Conservation (phyloP, 208 protist genomes). For the Herpetomonas samuelpessoai region DNA sequence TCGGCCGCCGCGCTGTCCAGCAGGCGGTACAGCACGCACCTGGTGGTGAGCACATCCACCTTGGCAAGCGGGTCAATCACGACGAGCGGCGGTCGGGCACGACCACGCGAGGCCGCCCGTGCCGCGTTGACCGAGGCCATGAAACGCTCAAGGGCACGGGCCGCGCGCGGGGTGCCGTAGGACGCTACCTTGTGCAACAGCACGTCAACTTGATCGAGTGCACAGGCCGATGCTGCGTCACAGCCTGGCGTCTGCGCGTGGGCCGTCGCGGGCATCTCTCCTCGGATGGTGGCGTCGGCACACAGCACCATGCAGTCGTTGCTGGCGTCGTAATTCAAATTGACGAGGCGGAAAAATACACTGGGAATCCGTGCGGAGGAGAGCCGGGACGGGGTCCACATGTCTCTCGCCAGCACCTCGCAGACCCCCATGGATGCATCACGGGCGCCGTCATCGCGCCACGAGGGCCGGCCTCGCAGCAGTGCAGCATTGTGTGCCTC, state of each 20-base stretch:
- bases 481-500: slow-evolving; percentile 25
- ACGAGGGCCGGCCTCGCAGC: not conserved
- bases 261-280: slow-evolving; percentile 5
- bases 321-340: slow-evolving; percentile 49
- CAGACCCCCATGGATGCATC: too few species aligned
- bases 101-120: too few species aligned
- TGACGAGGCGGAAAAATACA: slow-evolving; percentile 44
- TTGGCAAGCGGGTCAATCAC: slow-evolving; percentile 59
- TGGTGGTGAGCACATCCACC: slow-evolving; percentile 46
- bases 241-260: not conserved
- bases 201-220: slow-evolving; percentile 37
- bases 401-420: too few species aligned
- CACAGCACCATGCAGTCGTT: slow-evolving; percentile 33
- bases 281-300: not conserved
- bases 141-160: slow-evolving; percentile 44
- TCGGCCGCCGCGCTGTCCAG: slow-evolving; percentile 29
- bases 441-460: slow-evolving; percentile 4
- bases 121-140: slow-evolving; percentile 5
- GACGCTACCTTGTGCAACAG: slow-evolving; percentile 82
- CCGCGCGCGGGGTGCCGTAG: slow-evolving; percentile 37
- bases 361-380: not conserved
- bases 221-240: not conserved
- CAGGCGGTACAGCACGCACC: slow-evolving; percentile 42
- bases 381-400: not conserved
- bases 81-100: slow-evolving; percentile 26